A percentile compares a stretch with the other conserved stretches of the same genome.
phyloP scores from a whole-genome alignment of 2,329 filamentous ascomycete genomes.

The Elsinoe arachidis region DNA sequence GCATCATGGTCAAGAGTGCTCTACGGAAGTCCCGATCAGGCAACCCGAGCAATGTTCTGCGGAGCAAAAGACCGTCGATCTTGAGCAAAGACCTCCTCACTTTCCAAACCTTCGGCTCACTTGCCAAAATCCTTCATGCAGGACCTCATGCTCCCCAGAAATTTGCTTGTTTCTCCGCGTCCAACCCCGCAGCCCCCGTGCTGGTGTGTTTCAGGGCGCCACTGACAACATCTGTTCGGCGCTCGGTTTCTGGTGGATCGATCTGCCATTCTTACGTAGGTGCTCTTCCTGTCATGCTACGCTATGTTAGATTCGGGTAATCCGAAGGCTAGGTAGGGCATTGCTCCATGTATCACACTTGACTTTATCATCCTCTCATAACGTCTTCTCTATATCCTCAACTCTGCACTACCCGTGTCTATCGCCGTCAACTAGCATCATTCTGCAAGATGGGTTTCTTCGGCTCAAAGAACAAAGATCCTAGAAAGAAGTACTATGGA shows the following conservation, averaged over 20 bases:
- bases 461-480: slow-evolving; percentile 4
- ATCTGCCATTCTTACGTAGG: slow-evolving; percentile 3
- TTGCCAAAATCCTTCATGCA: not conserved
- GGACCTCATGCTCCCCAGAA: not conserved
- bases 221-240: not conserved
- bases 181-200: not conserved
- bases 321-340: not conserved
- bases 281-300: not conserved
- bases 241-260: not conserved
- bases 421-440: not conserved
- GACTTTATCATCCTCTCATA: not conserved
- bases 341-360: not conserved
- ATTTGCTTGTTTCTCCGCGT: not conserved
- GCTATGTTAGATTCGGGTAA: slow-evolving; percentile 11
- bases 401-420: not conserved
- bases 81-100: not conserved
- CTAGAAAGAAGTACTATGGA: slow-evolving; percentile 6
- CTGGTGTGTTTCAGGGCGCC: not conserved
- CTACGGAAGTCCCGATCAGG: no score
- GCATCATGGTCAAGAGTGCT: no score
- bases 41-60: no score
- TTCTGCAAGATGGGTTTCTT: not conserved
- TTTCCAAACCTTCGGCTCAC: not conserved
- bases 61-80: not conserved
- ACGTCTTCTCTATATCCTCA: not conserved